phyloP scores from a whole-genome alignment of 306 rosid species.

The Vicia villosa region DNA sequence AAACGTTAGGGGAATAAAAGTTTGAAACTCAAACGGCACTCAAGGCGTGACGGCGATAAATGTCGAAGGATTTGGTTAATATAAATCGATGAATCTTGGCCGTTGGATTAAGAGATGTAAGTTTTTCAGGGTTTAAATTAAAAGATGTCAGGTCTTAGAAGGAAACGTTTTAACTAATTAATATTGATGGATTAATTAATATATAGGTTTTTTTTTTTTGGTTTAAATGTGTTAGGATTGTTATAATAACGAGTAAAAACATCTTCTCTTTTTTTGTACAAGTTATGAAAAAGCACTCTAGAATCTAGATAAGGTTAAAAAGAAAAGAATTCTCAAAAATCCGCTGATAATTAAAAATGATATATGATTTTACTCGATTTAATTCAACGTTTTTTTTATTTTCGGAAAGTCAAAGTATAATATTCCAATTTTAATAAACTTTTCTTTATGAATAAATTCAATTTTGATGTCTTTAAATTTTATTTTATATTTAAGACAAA shows the following conservation, averaged over 20 bases:
- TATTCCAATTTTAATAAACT: too few species aligned
- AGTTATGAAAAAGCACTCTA: too few species aligned
- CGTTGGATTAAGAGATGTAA: slow-evolving; percentile 47
- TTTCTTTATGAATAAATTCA: too few species aligned
- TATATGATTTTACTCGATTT: background rate
- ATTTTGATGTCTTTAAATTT: too few species aligned
- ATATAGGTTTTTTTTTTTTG: too few species aligned
- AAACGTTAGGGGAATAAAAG: slow-evolving; percentile 48
- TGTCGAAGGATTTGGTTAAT: too few species aligned
- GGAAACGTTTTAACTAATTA: slow-evolving; percentile 40
- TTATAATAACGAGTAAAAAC: too few species aligned
- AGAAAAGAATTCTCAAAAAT: too few species aligned
- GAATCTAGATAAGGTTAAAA: too few species aligned
- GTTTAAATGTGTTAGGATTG: background rate
- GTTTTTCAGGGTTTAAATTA: background rate
- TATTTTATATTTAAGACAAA: too few species aligned
- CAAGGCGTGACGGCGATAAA: slow-evolving; percentile 38
- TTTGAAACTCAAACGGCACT: slow-evolving; percentile 90
- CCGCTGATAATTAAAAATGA: background rate
- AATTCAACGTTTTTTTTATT: background rate
- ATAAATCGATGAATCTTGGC: slow-evolving; percentile 36
- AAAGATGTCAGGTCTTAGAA: slow-evolving; percentile 25
- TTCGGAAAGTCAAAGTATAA: background rate
- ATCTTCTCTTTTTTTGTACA: background rate
- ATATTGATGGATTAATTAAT: slow-evolving; percentile 10